Evolutionary conservation across 1,284 basidiomycete genomes (phyloP), one percentile per base, ranked within the genome.

Genomic region (Ustilago cynodontis): DNA sequence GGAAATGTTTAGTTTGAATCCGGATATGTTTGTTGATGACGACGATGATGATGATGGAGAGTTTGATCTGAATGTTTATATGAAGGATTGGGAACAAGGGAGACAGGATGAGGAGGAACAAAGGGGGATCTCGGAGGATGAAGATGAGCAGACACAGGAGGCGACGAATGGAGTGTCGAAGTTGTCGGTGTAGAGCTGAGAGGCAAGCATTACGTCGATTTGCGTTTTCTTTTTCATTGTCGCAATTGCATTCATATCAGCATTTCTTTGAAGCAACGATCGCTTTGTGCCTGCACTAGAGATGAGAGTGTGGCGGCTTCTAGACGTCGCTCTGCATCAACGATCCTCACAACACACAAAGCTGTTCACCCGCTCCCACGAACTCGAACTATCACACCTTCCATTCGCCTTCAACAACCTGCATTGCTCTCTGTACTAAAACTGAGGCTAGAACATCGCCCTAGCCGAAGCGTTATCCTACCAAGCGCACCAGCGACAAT

Each of bases 1-100:
- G 87, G 97, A 99, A 88, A 88, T 99, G 87, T 94, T 94, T 80
- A 83, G 90, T 88, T 95, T 94, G 89, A 95, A 98, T 86, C 93
- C 94, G 18, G 94, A 98, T 83, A 93, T 96, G 91, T 94, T 96
- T 88, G 91, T 90, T 78, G 94, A 95, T 80, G 84, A 82, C 0
- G 84, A 82, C 2, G 86, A 82, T 16, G 93, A 92, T 7, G 91
- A 88, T 8, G 82, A 71, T 20, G 73, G 65, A 3, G 58, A 79
- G 61, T 72, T 83, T 55, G 83, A 85, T 61, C 68, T 85, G 64
- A 53, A 72, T 47, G 66, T 73, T 51, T 85, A 85, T 65, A 80
- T 82, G 69, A 75, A 69, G 35, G 79, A 71, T 43, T 85, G 81
- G 81, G 71, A 81, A 53, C 83, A 83, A 45, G 81, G 71, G 3